These are phyloP conservation scores for Fusarium sp. DNA, from an alignment of 2,329 filamentous ascomycete species.

Conservation along the genomic window DNA sequence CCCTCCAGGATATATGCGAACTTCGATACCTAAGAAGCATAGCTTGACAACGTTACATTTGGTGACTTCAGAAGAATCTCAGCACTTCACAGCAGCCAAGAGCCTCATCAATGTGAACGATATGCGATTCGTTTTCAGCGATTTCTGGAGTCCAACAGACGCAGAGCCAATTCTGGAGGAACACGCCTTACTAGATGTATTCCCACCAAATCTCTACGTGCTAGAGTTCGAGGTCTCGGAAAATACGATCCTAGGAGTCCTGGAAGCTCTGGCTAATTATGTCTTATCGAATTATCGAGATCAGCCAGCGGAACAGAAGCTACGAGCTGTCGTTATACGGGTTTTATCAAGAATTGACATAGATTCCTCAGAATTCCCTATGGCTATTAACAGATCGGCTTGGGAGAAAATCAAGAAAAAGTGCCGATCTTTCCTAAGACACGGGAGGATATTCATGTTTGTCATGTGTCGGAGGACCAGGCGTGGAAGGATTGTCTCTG, in stretches of 20 bases:
- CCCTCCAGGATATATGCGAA: neutral
- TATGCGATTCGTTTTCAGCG: fast-evolving
- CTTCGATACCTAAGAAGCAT: neutral
- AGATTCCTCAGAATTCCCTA: too few relatives aligned
- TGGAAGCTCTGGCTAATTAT: neutral
- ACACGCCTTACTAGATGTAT: neutral
- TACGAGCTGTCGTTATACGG: neutral
- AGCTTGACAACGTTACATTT: neutral
- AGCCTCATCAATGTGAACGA: neutral
- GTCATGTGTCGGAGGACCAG: neutral
- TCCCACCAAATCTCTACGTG: neutral
- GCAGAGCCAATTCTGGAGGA: neutral
- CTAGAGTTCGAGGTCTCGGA: neutral
- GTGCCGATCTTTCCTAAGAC: neutral
- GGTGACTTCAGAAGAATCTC: too few relatives aligned
- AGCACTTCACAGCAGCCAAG: neutral
- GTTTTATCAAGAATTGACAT: neutral
- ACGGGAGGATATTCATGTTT: neutral
- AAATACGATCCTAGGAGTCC: neutral
- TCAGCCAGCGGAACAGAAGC: neutral
- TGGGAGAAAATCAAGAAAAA: neutral
- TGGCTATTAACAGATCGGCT: neutral
- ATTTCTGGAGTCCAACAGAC: neutral
- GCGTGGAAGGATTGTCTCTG: neutral
- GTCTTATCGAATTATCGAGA: neutral